These are phyloP conservation scores for Colletotrichum theobromicola DNA, from an alignment of 2,329 filamentous ascomycete species.

Conservation along the genomic window DNA sequence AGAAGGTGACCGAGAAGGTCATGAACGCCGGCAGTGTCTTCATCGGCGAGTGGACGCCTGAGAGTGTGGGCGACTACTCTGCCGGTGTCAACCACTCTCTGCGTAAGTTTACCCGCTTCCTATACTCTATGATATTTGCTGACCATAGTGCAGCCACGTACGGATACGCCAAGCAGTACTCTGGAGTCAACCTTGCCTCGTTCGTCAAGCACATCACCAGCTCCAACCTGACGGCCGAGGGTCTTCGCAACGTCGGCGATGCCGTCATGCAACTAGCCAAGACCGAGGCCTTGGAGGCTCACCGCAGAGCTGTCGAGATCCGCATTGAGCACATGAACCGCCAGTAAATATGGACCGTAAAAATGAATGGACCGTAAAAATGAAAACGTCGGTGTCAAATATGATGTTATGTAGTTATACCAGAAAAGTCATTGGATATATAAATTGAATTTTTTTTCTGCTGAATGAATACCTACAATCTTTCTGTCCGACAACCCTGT, in stretches of 20 bases:
- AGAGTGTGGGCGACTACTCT: conserved; percentile 97
- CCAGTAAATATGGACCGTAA: background rate
- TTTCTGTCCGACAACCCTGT: too few species aligned
- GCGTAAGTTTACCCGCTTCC: conserved; percentile 66
- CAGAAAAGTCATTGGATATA: background rate
- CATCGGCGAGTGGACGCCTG: conserved; percentile 93
- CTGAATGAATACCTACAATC: too few species aligned
- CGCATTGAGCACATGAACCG: conserved; percentile 61
- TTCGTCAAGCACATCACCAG: conserved; percentile 99
- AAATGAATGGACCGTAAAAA: background rate
- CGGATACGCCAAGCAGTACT: conserved; percentile 98
- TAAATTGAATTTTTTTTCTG: background rate
- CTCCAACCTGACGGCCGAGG: conserved; percentile 85
- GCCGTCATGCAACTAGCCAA: conserved; percentile 96
- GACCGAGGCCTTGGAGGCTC: conserved; percentile 93
- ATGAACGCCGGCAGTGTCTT: conserved; percentile 97
- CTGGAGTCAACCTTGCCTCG: conserved; percentile 92
- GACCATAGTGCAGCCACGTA: conserved; percentile 76
- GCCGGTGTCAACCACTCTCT: conserved; percentile 97
- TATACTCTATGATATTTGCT: background rate
- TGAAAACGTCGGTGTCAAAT: background rate
- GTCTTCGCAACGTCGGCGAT: conserved; percentile 81
- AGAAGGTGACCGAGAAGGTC: conserved; percentile 76
- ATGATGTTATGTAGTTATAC: conserved; percentile 17
- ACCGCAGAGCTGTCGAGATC: conserved; percentile 88